phyloP scores from a whole-genome alignment of 192 early-diverging fungal genomes.

The Coemansia sp. region DNA sequence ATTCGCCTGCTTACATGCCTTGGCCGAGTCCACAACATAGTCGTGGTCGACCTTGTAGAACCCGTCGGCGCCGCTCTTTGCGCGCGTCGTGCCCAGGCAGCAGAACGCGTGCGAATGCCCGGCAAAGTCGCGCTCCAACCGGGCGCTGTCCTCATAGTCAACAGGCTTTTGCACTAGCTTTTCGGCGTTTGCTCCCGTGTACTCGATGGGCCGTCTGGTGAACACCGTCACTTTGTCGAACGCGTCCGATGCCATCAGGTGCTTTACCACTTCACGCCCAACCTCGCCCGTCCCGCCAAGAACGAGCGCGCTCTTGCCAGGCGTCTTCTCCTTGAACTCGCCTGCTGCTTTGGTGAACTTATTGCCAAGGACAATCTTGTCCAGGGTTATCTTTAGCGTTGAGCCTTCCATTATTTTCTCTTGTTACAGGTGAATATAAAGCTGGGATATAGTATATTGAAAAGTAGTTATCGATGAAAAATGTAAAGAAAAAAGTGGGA shows the following conservation, averaged over 20 bases:
- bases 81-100: conserved; percentile 71
- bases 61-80: conserved; percentile 63
- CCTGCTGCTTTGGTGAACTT: conserved; percentile 26
- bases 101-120: conserved; percentile 66
- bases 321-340: conserved; percentile 29
- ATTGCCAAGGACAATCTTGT: conserved; percentile 23
- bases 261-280: conserved; percentile 51
- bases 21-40: conserved; percentile 60
- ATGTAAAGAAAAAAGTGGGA: not conserved
- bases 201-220: conserved; percentile 42
- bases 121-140: conserved; percentile 26
- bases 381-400: conserved; percentile 22
- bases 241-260: conserved; percentile 37
- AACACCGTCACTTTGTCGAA: conserved; percentile 53
- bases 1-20: conserved; percentile 28
- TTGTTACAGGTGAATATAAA: conserved; percentile 1
- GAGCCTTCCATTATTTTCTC: conserved; percentile 3
- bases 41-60: conserved; percentile 80
- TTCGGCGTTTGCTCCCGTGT: conserved; percentile 28
- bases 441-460: no score
- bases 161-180: conserved; percentile 64
- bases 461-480: conserved; percentile 1
- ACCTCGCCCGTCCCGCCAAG: conserved; percentile 53
- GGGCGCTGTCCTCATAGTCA: conserved; percentile 72
- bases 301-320: conserved; percentile 35